Conservation (phyloP, 106 monocot genomes). For the Xerophyta viscosa region DNA sequence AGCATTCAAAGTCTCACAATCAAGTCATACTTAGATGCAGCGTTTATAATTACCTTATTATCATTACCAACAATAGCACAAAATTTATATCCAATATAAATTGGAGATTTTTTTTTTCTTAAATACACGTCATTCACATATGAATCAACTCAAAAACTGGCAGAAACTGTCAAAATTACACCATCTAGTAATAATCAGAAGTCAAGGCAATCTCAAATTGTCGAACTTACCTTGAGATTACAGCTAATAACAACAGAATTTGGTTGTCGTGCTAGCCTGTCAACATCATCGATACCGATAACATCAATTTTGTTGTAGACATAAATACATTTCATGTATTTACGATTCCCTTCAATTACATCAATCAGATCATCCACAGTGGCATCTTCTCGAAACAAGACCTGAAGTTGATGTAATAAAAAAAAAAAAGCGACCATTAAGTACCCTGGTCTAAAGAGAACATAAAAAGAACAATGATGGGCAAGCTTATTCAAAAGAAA, state of each 20-base stretch:
- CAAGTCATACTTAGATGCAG: too few species aligned
- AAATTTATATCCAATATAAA: too few species aligned
- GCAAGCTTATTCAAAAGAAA: too few species aligned
- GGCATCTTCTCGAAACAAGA: conserved; percentile 96
- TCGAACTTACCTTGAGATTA: conserved; percentile 71
- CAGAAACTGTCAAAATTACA: too few species aligned
- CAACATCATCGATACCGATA: conserved; percentile 97
- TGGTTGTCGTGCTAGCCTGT: conserved; percentile 82
- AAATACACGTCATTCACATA: too few species aligned
- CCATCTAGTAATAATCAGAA: too few species aligned
- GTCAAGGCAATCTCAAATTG: neutral
- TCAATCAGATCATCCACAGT: conserved; percentile 98
- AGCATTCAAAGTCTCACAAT: neutral
- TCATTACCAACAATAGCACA: too few species aligned
- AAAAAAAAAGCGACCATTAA: conserved; percentile 2
- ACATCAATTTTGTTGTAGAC: conserved; percentile 99
- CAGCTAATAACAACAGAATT: conserved; percentile 99
- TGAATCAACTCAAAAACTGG: too few species aligned
- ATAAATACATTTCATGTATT: conserved; percentile 97
- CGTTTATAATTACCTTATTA: too few species aligned
- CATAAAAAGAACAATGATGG: too few species aligned
- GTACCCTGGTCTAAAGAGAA: too few species aligned
- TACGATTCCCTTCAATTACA: conserved; percentile 96
- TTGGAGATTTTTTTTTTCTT: too few species aligned
- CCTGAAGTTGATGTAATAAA: conserved; percentile 24